Conservation (phyloP, 257 asterid genomes). For the Lycium barbarum region DNA sequence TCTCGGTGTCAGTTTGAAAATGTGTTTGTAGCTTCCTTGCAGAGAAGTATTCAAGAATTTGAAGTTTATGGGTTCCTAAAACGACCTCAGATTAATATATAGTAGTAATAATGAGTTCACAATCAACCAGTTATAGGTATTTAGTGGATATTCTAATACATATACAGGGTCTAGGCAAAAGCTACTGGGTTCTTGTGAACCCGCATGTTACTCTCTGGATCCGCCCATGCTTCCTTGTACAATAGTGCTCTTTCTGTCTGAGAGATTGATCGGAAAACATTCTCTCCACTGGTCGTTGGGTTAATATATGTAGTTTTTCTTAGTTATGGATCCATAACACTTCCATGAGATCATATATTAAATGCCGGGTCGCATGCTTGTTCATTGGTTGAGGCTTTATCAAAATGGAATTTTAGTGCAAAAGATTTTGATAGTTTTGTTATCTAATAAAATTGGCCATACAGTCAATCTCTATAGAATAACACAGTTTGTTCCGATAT, state of each 20-base stretch:
- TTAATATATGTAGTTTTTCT: neutral
- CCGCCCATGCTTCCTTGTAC: neutral
- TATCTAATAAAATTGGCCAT: neutral
- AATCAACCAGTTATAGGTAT: too few relatives aligned
- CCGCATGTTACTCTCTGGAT: too few relatives aligned
- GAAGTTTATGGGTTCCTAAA: too few relatives aligned
- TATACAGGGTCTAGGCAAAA: too few relatives aligned
- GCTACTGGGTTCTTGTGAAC: too few relatives aligned
- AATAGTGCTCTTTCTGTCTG: neutral
- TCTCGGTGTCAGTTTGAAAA: neutral
- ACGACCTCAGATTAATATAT: too few relatives aligned
- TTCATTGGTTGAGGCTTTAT: neutral
- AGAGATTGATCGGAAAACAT: neutral
- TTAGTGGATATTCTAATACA: too few relatives aligned
- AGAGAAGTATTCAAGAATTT: too few relatives aligned
- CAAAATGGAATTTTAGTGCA: neutral
- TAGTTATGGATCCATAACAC: constrained; percentile 11
- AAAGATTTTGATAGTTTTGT: neutral
- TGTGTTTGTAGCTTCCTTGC: neutral
- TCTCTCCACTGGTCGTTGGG: neutral
- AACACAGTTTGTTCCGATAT: too few relatives aligned
- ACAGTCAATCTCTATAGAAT: neutral
- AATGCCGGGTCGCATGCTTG: neutral
- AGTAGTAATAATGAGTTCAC: too few relatives aligned
- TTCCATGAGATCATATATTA: neutral